Conservation (phyloP, 345 rosid genomes). For the Gossypium bickii region DNA sequence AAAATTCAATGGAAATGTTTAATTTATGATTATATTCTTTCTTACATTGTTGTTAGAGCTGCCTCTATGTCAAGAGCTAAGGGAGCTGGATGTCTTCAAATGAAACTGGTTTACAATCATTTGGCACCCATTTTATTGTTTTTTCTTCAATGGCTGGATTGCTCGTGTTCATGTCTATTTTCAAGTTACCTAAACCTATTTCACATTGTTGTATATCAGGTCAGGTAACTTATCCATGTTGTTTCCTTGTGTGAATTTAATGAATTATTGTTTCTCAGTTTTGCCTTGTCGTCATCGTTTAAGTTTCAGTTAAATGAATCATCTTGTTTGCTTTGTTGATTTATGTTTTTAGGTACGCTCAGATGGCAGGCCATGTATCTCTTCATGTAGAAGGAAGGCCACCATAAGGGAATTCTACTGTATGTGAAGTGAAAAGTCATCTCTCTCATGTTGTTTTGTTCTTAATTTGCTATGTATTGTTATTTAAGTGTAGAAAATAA, state of each 20-base stretch:
- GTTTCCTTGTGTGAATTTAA: neutral
- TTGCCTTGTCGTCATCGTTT: too few relatives aligned
- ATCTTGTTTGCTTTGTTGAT: neutral
- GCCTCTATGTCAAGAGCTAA: conserved; percentile 40
- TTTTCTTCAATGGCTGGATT: conserved; percentile 42
- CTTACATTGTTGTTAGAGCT: conserved; percentile 30
- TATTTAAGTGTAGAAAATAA: too few relatives aligned
- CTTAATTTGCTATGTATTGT: neutral
- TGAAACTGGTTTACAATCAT: conserved; percentile 44
- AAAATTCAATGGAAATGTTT: too few relatives aligned
- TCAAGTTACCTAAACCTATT: conserved; percentile 44
- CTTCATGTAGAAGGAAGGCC: conserved; percentile 41
- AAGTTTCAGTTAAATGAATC: neutral
- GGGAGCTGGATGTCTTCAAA: conserved; percentile 31
- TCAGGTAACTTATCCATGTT: conserved; percentile 16
- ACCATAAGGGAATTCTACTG: conserved; percentile 49
- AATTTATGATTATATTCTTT: neutral
- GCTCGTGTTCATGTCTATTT: conserved; percentile 36
- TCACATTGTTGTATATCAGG: conserved; percentile 41
- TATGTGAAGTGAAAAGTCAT: conserved; percentile 18
- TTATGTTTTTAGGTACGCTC: conserved; percentile 25
- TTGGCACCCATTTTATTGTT: conserved; percentile 43
- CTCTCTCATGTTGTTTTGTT: neutral
- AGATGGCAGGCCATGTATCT: conserved; percentile 32
- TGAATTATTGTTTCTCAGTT: neutral